A percentile compares a stretch with the other conserved stretches of the same genome.
phyloP scores from a whole-genome alignment of 345 rosid genomes.

The Adansonia digitata region DNA sequence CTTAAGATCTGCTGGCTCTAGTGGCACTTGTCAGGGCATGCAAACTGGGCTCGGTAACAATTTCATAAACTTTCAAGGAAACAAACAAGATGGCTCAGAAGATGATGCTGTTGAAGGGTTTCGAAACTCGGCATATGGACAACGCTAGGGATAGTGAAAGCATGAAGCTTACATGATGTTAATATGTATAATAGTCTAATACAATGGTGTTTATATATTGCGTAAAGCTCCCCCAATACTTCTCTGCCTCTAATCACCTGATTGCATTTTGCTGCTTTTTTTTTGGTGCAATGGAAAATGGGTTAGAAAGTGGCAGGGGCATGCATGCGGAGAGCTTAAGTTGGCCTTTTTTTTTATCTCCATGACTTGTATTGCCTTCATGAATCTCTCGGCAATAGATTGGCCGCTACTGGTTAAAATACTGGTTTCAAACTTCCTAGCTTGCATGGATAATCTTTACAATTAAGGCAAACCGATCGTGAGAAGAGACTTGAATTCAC shows the following conservation, averaged over 20 bases:
- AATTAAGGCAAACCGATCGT: no score
- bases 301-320: no score
- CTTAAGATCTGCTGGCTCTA: conserved; percentile 10
- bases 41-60: conserved; percentile 5
- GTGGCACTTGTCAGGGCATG: conserved; percentile 7
- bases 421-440: neutral
- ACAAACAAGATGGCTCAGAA: no score
- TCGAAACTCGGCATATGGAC: neutral
- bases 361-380: neutral
- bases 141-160: neutral
- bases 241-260: neutral
- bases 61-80: neutral
- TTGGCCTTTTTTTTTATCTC: neutral
- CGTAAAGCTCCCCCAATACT: neutral
- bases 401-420: neutral
- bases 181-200: neutral
- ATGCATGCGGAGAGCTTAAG: neutral
- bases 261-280: neutral
- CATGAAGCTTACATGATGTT: neutral
- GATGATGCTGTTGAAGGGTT: neutral
- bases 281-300: neutral
- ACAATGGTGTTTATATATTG: neutral
- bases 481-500: no score
- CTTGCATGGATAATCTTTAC: neutral
- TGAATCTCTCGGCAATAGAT: neutral